Percentiles rank a stretch among this genome's conserved stretches.
Conservation (phyloP, 495 filamentous ascomycete species). For the Penicillium psychrofluorescens region DNA sequence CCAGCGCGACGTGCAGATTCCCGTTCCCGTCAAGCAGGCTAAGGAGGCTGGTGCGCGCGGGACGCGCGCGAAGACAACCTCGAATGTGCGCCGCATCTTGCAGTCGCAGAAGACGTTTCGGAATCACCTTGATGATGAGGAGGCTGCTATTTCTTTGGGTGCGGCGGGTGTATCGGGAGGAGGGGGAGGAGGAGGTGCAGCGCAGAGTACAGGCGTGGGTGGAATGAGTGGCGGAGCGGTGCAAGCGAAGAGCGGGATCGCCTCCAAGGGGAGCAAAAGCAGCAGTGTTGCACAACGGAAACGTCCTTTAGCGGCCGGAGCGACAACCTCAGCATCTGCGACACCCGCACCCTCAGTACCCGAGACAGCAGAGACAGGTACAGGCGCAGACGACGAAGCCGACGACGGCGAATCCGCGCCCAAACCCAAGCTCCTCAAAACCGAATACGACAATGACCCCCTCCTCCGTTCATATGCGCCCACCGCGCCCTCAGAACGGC, state of each 20-base stretch:
- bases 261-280: constrained; percentile 21
- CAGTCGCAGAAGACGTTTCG: constrained; percentile 85
- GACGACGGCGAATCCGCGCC: constrained; percentile 15
- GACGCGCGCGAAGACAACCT: constrained; percentile 54
- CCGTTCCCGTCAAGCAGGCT: constrained; percentile 47
- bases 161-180: no score
- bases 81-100: constrained; percentile 84
- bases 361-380: constrained; percentile 1
- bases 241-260: constrained; percentile 2
- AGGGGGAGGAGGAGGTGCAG: not conserved
- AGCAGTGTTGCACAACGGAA: constrained; percentile 13
- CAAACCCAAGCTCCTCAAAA: constrained; percentile 28
- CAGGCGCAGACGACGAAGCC: constrained; percentile 10
- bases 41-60: constrained; percentile 43
- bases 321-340: constrained; percentile 1
- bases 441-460: constrained; percentile 50
- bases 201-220: not conserved
- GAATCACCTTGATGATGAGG: constrained; percentile 86
- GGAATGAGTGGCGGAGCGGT: constrained; percentile 1
- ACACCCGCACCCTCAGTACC: constrained; percentile 2
- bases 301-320: constrained; percentile 10
- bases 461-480: constrained; percentile 58
- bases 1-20: constrained; percentile 61
- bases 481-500: constrained; percentile 53
- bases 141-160: constrained; percentile 47